Evolutionary conservation across 768 basidiomycete genomes (phyloP), one percentile per base, ranked within the genome.

Genomic region (Hebeloma cylindrosporum): DNA sequence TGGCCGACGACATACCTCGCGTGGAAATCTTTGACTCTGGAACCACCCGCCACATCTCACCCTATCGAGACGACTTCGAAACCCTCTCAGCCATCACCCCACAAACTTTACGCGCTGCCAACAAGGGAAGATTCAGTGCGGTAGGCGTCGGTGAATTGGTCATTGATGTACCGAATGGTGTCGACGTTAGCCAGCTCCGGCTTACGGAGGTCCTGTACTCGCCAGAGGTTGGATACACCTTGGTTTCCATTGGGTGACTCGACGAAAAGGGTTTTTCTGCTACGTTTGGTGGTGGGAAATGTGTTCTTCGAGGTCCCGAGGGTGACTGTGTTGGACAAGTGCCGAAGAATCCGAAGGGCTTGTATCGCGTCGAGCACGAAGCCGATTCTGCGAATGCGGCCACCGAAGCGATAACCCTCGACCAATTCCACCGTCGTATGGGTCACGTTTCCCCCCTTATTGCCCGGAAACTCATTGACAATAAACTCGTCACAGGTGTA

Each of bases 221-320:
- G 6, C 69, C 65, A 0, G 63, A 68, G 17, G 59, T 70, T 5
- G 61, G 65, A 2, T 69, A 67, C 44, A 72, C 65, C 8, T 59
- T 73, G 5, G 48, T 71, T 7, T 70, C 66, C 1, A 57, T 69
- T 28, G 61, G 66, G n/a, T n/a, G n/a, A n/a, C 58, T 71, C 7
- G 65, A 69, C 33, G 54, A 68, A 2, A 31, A 38, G 5, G 65
- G 70, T 2, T 62, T 55, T 25, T 17, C 51, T 0, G 35, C 50
- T 7, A 57, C 48, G 2, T 71, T 70, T 43, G 45, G 48, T 11
- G 31, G 46, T 41, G 64, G 64, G 5, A 58, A 58, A 31, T 68
- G 67, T 40, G 40, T 34, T 3, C 60, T 67, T 16, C 9, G 17
- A 5, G 45, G 51, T 8, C 32, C 47, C 3, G 49, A 56, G 11